These are phyloP conservation scores for Agroathelia rolfsii DNA, from an alignment of 1,284 basidiomycete species.

Conservation along the genomic window DNA sequence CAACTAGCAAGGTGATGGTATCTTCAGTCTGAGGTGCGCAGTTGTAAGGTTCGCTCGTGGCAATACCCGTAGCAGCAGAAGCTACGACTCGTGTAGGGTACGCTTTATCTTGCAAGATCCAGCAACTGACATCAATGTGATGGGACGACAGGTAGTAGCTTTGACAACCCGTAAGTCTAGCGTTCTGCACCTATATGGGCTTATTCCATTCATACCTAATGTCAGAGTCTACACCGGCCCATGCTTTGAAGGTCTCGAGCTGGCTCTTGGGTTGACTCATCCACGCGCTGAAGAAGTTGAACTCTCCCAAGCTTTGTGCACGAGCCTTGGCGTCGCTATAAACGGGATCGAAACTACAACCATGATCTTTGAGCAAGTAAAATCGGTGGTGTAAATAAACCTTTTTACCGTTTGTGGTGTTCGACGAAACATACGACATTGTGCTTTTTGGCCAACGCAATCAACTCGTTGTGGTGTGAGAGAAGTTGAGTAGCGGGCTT, in stretches of 20 bases:
- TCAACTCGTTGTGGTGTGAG: slow-evolving; percentile 71
- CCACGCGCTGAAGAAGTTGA: slow-evolving; percentile 86
- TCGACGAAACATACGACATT: slow-evolving; percentile 87
- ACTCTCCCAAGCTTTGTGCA: slow-evolving; percentile 73
- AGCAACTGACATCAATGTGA: slow-evolving; percentile 86
- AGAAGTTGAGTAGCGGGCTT: slow-evolving; percentile 88
- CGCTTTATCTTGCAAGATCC: slow-evolving; percentile 80
- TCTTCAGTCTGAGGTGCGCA: slow-evolving; percentile 83
- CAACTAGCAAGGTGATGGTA: slow-evolving; percentile 88
- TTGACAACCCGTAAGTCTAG: slow-evolving; percentile 11
- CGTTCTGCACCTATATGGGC: background rate
- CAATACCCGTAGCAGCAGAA: slow-evolving; percentile 82
- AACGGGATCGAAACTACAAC: slow-evolving; percentile 73
- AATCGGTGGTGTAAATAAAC: slow-evolving; percentile 2
- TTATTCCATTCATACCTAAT: slow-evolving; percentile 45
- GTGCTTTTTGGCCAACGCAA: slow-evolving; percentile 65
- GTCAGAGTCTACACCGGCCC: slow-evolving; percentile 90
- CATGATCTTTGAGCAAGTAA: slow-evolving; percentile 4
- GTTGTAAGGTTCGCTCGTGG: slow-evolving; percentile 77
- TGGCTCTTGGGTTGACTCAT: slow-evolving; percentile 96
- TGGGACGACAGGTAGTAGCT: slow-evolving; percentile 93
- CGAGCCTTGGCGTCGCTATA: slow-evolving; percentile 84
- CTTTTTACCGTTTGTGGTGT: slow-evolving; percentile 64
- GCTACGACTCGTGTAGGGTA: slow-evolving; percentile 79
- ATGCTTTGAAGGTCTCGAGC: slow-evolving; percentile 86